Base-by-base conservation (phyloP, 1,284 basidiomycete species). In the Rhizoctonia solani region DNA sequence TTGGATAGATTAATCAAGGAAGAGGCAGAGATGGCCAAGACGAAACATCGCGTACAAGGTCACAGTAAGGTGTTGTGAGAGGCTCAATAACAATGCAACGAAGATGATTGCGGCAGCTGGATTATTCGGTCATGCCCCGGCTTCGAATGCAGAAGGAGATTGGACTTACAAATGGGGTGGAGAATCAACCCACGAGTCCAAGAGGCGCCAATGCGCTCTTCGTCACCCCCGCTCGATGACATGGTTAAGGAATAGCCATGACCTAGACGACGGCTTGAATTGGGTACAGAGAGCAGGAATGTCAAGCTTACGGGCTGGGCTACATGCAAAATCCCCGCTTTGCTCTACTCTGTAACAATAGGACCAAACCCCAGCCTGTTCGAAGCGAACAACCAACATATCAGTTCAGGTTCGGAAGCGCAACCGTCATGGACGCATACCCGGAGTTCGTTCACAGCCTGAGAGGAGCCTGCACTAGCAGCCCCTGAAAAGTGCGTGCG, bases 141-240 rank as follows among this genome's bases (percentile, higher is more conserved):
- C n/a, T n/a, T n/a, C 34, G 52, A 58, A n/a, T 46, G 47, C 29
- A 19, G 37, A 32, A 14, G 42, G 58, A 69, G 19, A 47, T 47
- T 56, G 9, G 30, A 78, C 82, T 58, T 70, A 89, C 89, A 88
- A 66, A 89, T 83, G 23, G 88, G 88, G 72, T 90, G 88, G 25
- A 89, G 80, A 3, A 85, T 87, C 4, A 91, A 81, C 4, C 88
- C 89, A 52, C 84, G 83, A 11, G 89, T 91, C 86, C 87, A 89
- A 3, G 84, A 82, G 0, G 83, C 72, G 3, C 78, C 79, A 69
- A 87, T 78, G 30, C 66, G 56, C 21, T 54, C 69, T 23, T 56
- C 39, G 19, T 70, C 67, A 25, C 63, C 63, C 21, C 52, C 59
- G 32, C 68, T 68, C 14, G 69, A 67, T 47, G 61, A 39, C 25